Conservation (phyloP, 2,329 filamentous ascomycete species). For the Hypoxylon sp. region DNA sequence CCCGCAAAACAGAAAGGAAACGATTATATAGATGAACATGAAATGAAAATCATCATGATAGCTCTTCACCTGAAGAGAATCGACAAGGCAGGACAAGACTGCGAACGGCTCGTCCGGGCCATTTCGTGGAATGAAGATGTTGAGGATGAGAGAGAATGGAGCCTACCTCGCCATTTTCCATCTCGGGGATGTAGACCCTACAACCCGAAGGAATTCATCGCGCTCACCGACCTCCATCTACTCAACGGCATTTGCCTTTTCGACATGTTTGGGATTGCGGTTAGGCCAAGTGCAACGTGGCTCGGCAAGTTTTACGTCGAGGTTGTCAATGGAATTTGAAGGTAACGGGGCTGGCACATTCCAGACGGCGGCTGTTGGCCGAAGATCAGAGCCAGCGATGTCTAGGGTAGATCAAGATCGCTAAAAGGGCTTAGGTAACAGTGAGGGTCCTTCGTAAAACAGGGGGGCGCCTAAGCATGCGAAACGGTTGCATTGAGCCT, state of each 20-base stretch:
- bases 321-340: slow-evolving; percentile 1
- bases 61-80: slow-evolving; percentile 35
- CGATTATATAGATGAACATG: slow-evolving; percentile 10
- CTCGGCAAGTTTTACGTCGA: slow-evolving; percentile 28
- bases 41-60: slow-evolving; percentile 16
- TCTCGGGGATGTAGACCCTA: background rate
- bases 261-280: slow-evolving; percentile 22
- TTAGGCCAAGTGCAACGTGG: slow-evolving; percentile 12
- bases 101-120: slow-evolving; percentile 38
- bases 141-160: slow-evolving; percentile 27
- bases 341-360: slow-evolving; percentile 31
- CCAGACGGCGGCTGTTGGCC: slow-evolving; percentile 32
- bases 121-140: slow-evolving; percentile 44
- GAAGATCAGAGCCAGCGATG: slow-evolving; percentile 1
- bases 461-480: slow-evolving; percentile 29
- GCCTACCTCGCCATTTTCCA: slow-evolving; percentile 23
- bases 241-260: slow-evolving; percentile 22
- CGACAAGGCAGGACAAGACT: slow-evolving; percentile 42
- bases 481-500: slow-evolving; percentile 38
- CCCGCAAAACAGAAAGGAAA: slow-evolving; percentile 29
- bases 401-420: background rate
- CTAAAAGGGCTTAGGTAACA: slow-evolving; percentile 18
- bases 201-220: slow-evolving; percentile 3
- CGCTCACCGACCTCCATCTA: slow-evolving; percentile 20
- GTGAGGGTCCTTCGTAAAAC: slow-evolving; percentile 34